Conservation (phyloP, 192 early-diverging fungal genomes). For the Rhizophagus prolifer region DNA sequence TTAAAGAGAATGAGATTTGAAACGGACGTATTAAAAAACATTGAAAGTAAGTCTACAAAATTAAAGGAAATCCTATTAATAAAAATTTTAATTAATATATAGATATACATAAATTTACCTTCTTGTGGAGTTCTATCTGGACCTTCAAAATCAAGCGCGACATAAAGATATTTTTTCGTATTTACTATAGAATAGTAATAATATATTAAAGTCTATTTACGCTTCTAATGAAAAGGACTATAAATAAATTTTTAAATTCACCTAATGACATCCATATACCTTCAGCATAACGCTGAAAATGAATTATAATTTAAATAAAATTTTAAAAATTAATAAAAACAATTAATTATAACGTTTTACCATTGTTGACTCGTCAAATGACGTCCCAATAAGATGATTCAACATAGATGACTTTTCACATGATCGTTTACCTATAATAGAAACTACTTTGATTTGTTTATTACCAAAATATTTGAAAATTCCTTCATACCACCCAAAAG, state of each 20-base stretch:
- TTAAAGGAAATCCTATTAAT: too few species aligned
- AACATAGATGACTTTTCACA: conserved; percentile 27
- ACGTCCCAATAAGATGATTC: conserved; percentile 24
- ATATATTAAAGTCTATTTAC: background rate
- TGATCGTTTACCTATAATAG: conserved; percentile 28
- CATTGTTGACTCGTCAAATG: conserved; percentile 26
- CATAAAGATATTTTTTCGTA: conserved; percentile 15
- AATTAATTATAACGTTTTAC: too few species aligned
- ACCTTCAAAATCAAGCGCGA: conserved; percentile 31
- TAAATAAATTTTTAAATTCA: background rate
- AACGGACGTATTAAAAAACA: conserved; percentile 4
- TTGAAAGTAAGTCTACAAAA: conserved; percentile 1
- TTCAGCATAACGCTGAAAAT: conserved; percentile 28
- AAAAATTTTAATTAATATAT: too few species aligned
- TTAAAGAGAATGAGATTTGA: conserved; percentile 17
- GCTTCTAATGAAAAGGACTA: background rate
- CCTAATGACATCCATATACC: conserved; percentile 30
- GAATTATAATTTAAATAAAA: too few species aligned
- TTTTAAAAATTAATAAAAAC: too few species aligned
- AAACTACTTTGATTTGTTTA: conserved; percentile 22
- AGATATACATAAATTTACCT: too few species aligned
- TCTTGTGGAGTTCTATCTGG: conserved; percentile 29
- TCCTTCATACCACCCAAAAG: conserved; percentile 27
- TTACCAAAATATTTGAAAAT: conserved; percentile 29
- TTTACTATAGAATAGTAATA: background rate